Percentiles rank a stretch among this genome's conserved stretches.
Evolutionary conservation across 2,329 filamentous ascomycete genomes (phyloP).

Genomic region (Aspergillus uvarum): DNA sequence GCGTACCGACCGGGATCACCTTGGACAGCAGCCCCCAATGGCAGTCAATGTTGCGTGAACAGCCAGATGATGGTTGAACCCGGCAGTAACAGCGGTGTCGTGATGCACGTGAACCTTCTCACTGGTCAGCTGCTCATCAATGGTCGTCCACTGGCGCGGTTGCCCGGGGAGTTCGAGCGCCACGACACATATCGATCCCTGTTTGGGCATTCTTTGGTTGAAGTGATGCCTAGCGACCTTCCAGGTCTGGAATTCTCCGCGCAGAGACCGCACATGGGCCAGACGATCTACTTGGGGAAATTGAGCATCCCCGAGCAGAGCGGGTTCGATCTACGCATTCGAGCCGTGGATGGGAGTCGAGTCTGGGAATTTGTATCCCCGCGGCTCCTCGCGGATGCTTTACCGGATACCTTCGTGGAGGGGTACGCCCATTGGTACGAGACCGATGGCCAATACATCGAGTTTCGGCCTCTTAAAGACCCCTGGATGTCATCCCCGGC

Average conservation of each 20-base stretch:
- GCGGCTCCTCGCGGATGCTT: conserved; percentile 25
- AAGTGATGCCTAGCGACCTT: conserved; percentile 19
- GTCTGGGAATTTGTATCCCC: conserved; percentile 34
- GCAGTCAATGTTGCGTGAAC: conserved; percentile 8
- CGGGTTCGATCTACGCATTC: conserved; percentile 35
- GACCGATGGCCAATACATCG: conserved; percentile 22
- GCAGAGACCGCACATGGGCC: conserved; percentile 18
- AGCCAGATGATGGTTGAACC: neutral
- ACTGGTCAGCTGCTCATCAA: conserved; percentile 36
- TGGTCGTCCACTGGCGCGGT: conserved; percentile 28
- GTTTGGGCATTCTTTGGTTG: conserved; percentile 26
- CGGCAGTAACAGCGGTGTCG: conserved; percentile 9
- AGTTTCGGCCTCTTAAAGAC: conserved; percentile 29
- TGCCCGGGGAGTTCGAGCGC: conserved; percentile 28
- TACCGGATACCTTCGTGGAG: conserved; percentile 40
- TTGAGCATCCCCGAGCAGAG: conserved; percentile 16
- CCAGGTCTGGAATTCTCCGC: conserved; percentile 24
- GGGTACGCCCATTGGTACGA: conserved; percentile 52
- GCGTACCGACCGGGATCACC: conserved; percentile 15
- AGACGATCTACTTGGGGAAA: conserved; percentile 24
- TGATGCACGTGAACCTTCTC: conserved; percentile 33
- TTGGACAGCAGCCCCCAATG: conserved; percentile 8
- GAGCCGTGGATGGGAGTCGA: conserved; percentile 16
- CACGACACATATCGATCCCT: conserved; percentile 25
- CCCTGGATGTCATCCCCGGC: conserved; percentile 29